Evolutionary conservation across 495 filamentous ascomycete genomes (phyloP), one percentile per base, ranked within the genome.

Genomic region (Talaromyces nanjingensis): DNA sequence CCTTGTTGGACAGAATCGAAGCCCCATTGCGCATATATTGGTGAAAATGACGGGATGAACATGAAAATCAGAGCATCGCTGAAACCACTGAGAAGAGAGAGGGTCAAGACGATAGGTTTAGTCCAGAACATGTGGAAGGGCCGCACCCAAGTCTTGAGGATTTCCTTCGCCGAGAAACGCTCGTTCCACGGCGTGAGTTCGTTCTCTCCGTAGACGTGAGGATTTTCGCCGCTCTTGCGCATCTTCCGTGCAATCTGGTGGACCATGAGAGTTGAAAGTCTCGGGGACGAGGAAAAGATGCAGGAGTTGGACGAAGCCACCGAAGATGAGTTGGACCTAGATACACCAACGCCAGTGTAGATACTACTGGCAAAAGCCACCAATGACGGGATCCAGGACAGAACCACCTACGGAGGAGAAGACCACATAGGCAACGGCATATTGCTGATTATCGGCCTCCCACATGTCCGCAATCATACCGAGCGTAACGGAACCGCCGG

Each of bases 11-110:
- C 71, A 31, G 76, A 73, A 64, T 72, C 73, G 69, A 87, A 89
- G 37, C 73, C 72, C 79, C 82, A 87, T 67, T 87, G 84, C 8
- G 73, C 69, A 64, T 86, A 88, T 2, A 89, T 84, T 12, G 85
- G 76, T 8, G 72, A 62, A 65, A 86, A 85, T 12, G 81, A 84
- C 65, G 87, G 82, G 49, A 89, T 76, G 74, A 88, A 88, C 80
- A 86, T 89, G 74, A 87, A 89, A 67, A 87, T 84, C 58, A 87
- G 73, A 29, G 83, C 83, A 61, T 87, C 84, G 58, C 82, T 85
- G 78, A 87, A 86, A 53, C 84, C 84, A 64, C 79, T 83, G 16
- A 87, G 66, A 4, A 85, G 70, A 25, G 84, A 86, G 7, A 86
- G 74, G 25, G 72, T 75, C 61, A 86, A 72, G 18, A 86, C 84